These are phyloP conservation scores for Prunus campanulata DNA, from an alignment of 306 rosid species.

Conservation along the genomic window DNA sequence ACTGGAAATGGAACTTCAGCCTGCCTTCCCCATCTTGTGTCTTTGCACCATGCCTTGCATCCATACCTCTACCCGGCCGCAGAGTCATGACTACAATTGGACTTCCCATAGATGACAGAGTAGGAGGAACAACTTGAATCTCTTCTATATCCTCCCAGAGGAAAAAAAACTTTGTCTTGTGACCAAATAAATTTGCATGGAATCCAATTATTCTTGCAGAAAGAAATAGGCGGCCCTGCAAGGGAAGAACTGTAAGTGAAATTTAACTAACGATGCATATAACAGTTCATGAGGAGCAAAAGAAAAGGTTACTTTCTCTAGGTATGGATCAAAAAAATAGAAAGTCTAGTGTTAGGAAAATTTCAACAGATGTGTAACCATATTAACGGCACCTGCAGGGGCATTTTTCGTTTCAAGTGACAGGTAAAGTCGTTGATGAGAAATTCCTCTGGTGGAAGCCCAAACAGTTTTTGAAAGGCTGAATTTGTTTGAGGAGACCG, in stretches of 20 bases:
- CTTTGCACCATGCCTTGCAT: conserved; percentile 90
- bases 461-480: conserved; percentile 89
- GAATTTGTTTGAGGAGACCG: conserved; percentile 98
- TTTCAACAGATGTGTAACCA: conserved; percentile 18
- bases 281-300: conserved; percentile 11
- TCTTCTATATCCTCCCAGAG: conserved; percentile 98
- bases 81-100: conserved; percentile 78
- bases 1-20: conserved; percentile 89
- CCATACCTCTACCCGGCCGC: conserved; percentile 78
- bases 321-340: conserved; percentile 2
- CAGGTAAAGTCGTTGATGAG: conserved; percentile 95
- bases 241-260: conserved; percentile 24
- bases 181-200: conserved; percentile 89
- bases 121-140: conserved; percentile 67
- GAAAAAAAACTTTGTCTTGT: conserved; percentile 81
- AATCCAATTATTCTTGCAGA: conserved; percentile 93
- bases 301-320: conserved; percentile 11
- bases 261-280: conserved; percentile 23
- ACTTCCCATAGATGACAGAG: conserved; percentile 94
- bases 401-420: conserved; percentile 93
- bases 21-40: conserved; percentile 85
- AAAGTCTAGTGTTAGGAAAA: background rate
- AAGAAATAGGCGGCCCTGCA: conserved; percentile 89
- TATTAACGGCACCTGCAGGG: conserved; percentile 63
- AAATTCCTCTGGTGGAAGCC: conserved; percentile 94